These are phyloP conservation scores for Globisporangium carolinianum DNA, from an alignment of 352 stramenopile genomes.

Conservation along the genomic window DNA sequence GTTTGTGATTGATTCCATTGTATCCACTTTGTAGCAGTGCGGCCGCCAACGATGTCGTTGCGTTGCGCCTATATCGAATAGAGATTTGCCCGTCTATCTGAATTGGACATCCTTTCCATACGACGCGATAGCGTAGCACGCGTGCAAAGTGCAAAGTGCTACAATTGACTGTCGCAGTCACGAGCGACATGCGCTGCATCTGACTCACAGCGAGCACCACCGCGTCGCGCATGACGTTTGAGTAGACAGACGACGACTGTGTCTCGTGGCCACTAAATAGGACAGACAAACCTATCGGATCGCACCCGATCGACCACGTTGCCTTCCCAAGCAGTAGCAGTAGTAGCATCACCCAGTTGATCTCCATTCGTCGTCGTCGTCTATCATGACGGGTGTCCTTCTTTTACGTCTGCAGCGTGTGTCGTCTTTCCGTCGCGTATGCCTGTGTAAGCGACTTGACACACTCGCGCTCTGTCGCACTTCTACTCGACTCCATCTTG, in stretches of 20 bases:
- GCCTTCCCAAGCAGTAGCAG: no score
- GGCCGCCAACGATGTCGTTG: background rate
- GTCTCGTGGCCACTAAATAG: background rate
- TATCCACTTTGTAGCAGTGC: background rate
- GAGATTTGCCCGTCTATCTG: background rate
- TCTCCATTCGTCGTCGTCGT: background rate
- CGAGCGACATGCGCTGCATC: no score
- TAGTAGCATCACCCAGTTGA: background rate
- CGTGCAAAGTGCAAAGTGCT: no score
- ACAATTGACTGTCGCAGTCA: no score
- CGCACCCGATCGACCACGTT: background rate
- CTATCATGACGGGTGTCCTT: no score
- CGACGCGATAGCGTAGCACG: background rate
- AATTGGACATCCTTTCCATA: background rate
- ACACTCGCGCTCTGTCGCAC: background rate
- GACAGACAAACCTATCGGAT: background rate
- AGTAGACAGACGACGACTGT: background rate
- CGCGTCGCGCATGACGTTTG: background rate
- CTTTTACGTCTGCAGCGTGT: no score
- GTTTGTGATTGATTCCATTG: background rate
- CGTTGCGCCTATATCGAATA: background rate
- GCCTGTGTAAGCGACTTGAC: conserved; percentile 5
- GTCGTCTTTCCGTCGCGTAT: conserved; percentile 3
- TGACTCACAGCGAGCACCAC: background rate
- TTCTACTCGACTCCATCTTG: no score